These are phyloP conservation scores for Clavariopsis aquatica DNA, from an alignment of 495 filamentous ascomycete species.

Conservation along the genomic window DNA sequence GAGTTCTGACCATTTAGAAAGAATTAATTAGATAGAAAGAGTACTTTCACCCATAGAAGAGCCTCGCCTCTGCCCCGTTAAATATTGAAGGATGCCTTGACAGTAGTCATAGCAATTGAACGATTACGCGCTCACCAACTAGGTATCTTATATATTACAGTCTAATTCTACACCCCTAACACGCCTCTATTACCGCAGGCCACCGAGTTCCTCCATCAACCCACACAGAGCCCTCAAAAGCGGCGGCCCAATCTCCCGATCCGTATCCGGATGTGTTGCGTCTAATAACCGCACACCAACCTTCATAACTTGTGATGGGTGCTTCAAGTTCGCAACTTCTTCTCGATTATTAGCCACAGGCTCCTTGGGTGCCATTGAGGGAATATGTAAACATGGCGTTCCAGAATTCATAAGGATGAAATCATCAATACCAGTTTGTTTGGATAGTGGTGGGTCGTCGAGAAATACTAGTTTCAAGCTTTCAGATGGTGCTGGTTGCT, in stretches of 20 bases:
- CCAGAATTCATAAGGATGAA: not conserved
- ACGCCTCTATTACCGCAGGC: not conserved
- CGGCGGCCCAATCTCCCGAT: not conserved
- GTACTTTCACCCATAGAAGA: too few relatives aligned
- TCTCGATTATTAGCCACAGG: not conserved
- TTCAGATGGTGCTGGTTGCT: not conserved
- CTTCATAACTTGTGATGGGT: not conserved
- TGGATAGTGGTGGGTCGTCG: not conserved
- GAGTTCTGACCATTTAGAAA: too few relatives aligned
- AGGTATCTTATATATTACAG: too few relatives aligned
- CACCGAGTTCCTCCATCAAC: conserved; percentile 14
- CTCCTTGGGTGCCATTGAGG: not conserved
- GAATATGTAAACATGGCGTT: conserved; percentile 2
- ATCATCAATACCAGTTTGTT: not conserved
- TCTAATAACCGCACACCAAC: not conserved
- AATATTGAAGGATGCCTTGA: too few relatives aligned
- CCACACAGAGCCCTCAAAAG: conserved; percentile 1
- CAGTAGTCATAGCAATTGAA: too few relatives aligned
- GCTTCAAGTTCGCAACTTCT: not conserved
- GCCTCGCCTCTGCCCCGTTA: too few relatives aligned
- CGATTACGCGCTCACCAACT: too few relatives aligned
- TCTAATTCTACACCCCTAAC: too few relatives aligned
- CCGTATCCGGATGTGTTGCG: conserved; percentile 1
- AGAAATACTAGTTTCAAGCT: not conserved
- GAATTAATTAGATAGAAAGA: too few relatives aligned